These are phyloP conservation scores for Sanghuangporus baumii DNA, from an alignment of 1,284 basidiomycete genomes.

Conservation along the genomic window DNA sequence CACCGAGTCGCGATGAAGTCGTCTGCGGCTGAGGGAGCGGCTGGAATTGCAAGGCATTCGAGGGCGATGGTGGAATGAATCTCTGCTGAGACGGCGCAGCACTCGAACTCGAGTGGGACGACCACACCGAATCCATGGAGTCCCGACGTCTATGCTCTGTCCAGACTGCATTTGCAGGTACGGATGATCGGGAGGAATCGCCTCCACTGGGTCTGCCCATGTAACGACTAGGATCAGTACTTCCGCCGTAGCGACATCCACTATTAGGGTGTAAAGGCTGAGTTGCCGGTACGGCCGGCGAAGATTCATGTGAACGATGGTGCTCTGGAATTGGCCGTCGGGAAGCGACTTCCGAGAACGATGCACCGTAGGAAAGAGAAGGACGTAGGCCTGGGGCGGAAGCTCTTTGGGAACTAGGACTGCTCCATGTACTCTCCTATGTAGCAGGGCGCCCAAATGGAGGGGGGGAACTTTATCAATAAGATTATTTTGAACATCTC, in stretches of 20 bases:
- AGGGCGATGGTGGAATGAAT: neutral
- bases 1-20: neutral
- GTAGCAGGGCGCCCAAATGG: neutral
- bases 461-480: neutral
- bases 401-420: neutral
- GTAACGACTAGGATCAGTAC: neutral
- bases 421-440: neutral
- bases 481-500: neutral
- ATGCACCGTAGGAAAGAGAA: neutral
- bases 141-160: slow-evolving; percentile 13
- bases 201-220: neutral
- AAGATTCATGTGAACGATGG: neutral
- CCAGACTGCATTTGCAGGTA: neutral
- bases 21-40: slow-evolving; percentile 14
- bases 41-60: slow-evolving; percentile 17
- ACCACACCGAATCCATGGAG: slow-evolving; percentile 14
- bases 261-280: neutral
- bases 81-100: neutral
- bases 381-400: neutral
- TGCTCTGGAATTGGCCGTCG: neutral
- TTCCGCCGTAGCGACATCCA: neutral
- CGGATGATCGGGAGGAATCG: neutral
- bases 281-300: neutral
- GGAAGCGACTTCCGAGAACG: neutral
- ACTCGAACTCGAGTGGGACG: slow-evolving; percentile 14